phyloP scores from a whole-genome alignment of 1,284 basidiomycete species.

The Cerrena zonata region DNA sequence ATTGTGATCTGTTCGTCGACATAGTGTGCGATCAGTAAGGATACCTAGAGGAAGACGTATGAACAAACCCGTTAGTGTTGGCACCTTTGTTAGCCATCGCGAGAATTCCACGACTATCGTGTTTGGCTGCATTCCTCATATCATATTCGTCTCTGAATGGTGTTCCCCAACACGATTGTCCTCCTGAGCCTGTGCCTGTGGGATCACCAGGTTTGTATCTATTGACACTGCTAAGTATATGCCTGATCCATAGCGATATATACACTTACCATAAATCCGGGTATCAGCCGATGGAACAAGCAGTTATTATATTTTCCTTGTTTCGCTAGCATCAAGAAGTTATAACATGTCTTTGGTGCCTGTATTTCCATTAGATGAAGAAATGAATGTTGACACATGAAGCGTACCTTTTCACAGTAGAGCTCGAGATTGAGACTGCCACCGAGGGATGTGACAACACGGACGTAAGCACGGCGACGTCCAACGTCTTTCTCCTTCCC shows the following conservation, averaged over 20 bases:
- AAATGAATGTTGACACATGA: too few species aligned
- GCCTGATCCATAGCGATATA: too few species aligned
- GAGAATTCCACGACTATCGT: constrained; percentile 74
- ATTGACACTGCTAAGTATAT: too few species aligned
- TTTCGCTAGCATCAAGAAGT: constrained; percentile 88
- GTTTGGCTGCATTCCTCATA: constrained; percentile 78
- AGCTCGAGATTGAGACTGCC: constrained; percentile 86
- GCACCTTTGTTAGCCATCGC: constrained; percentile 92
- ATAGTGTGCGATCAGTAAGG: background rate
- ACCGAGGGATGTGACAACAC: constrained; percentile 84
- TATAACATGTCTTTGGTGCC: constrained; percentile 97
- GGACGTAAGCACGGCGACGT: constrained; percentile 84
- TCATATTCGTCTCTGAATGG: constrained; percentile 92
- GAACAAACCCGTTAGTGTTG: constrained; percentile 68
- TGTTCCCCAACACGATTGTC: constrained; percentile 90
- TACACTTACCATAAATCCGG: constrained; percentile 85
- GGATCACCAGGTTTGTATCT: constrained; percentile 97
- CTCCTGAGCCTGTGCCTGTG: constrained; percentile 90
- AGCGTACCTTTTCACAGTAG: constrained; percentile 78
- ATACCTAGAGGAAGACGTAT: background rate
- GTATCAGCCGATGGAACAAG: constrained; percentile 89
- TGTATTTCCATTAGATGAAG: too few species aligned
- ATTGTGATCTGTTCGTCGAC: constrained; percentile 80
- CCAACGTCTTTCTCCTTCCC: constrained; percentile 88
- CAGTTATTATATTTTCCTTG: constrained; percentile 86